phyloP scores from a whole-genome alignment of 176 grass and related monocot species.

The Cenchrus fungigraminus region DNA sequence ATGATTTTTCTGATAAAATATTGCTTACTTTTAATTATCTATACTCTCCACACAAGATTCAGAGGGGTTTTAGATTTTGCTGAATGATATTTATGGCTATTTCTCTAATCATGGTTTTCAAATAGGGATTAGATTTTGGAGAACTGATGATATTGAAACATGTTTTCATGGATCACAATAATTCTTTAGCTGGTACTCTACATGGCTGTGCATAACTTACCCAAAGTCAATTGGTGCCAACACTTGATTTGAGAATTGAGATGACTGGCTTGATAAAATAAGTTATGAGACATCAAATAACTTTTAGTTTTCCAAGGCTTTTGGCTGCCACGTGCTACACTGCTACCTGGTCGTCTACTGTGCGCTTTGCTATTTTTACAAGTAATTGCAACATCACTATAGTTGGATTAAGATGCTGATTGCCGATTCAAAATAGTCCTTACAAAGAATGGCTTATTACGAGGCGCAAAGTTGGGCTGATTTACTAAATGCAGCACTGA shows the following conservation, averaged over 20 bases:
- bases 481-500: neutral
- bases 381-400: neutral
- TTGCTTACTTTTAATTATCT: neutral
- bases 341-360: neutral
- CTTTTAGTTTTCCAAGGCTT: neutral
- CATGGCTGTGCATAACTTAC: conserved; percentile 6
- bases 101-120: neutral
- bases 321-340: neutral
- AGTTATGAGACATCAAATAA: neutral
- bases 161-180: neutral
- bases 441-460: neutral
- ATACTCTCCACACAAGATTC: neutral
- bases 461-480: neutral
- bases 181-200: neutral
- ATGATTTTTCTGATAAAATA: neutral
- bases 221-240: neutral
- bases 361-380: neutral
- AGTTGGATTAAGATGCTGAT: conserved; percentile 22
- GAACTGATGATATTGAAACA: neutral
- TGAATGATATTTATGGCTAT: neutral
- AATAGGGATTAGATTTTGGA: neutral
- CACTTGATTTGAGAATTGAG: neutral
- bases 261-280: neutral
- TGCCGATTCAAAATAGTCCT: conserved; percentile 6
- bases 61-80: neutral